These are phyloP conservation scores for Colletotrichum tanaceti DNA, from an alignment of 2,329 filamentous ascomycete genomes.

Conservation along the genomic window DNA sequence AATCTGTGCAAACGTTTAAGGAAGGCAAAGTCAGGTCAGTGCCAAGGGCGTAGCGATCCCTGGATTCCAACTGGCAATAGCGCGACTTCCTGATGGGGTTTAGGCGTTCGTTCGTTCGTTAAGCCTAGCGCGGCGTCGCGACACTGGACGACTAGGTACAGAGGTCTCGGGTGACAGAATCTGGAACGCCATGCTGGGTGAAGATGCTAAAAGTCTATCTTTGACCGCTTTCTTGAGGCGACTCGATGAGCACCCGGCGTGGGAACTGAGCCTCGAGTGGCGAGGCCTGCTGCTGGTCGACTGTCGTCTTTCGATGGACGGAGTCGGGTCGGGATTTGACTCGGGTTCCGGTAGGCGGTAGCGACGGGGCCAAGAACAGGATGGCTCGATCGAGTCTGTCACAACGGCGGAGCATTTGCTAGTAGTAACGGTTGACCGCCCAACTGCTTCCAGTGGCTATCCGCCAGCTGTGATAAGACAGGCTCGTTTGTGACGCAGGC, in stretches of 20 bases:
- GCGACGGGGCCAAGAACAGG: slow-evolving; percentile 14
- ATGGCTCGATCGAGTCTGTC: slow-evolving; percentile 20
- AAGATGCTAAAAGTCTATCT: slow-evolving; percentile 12
- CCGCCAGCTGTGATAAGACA: too few relatives aligned
- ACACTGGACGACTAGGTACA: slow-evolving; percentile 18
- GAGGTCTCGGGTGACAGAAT: slow-evolving; percentile 19
- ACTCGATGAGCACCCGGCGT: slow-evolving; percentile 13
- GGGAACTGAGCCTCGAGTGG: slow-evolving; percentile 5
- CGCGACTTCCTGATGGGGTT: slow-evolving; percentile 20
- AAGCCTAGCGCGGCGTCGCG: slow-evolving; percentile 6
- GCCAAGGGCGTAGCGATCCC: slow-evolving; percentile 11
- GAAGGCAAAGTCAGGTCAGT: slow-evolving; percentile 14
- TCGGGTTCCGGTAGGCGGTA: background rate
- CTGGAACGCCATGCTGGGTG: slow-evolving; percentile 20
- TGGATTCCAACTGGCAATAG: slow-evolving; percentile 3
- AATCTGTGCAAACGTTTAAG: slow-evolving; percentile 18
- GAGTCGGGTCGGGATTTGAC: slow-evolving; percentile 15
- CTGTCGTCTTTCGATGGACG: slow-evolving; percentile 2
- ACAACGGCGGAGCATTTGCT: background rate
- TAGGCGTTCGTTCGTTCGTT: slow-evolving; percentile 10
- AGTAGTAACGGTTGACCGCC: background rate
- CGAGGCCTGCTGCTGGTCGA: background rate
- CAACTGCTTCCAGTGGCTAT: background rate
- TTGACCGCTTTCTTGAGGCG: background rate
- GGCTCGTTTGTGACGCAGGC: background rate